Conservation (phyloP, 83 land plant species). For the Picea engelmannii region DNA sequence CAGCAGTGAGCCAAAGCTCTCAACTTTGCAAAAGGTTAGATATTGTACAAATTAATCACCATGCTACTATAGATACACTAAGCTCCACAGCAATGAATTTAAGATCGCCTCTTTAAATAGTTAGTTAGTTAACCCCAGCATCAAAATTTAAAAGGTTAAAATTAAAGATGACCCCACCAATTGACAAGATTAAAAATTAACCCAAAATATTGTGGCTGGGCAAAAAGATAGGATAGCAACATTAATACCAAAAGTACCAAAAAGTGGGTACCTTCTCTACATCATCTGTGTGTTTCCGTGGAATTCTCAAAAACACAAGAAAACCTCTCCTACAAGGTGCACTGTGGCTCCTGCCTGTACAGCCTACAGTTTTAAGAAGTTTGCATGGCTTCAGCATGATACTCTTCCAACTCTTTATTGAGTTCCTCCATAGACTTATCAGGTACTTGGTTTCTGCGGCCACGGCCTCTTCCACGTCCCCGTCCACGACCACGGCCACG, state of each 20-base stretch:
- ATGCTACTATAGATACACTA: no score
- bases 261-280: background rate
- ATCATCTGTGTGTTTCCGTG: background rate
- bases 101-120: no score
- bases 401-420: constrained; percentile 68
- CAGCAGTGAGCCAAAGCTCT: no score
- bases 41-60: no score
- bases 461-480: constrained; percentile 43
- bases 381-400: constrained; percentile 77
- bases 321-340: background rate
- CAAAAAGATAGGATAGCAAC: no score
- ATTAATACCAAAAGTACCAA: background rate
- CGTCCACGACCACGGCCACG: constrained; percentile 38
- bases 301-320: background rate
- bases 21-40: no score
- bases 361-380: constrained; percentile 18
- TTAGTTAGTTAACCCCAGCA: no score
- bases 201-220: no score
- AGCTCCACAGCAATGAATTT: no score
- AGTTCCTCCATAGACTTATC: constrained; percentile 61
- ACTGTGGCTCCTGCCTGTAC: background rate
- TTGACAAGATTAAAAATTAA: no score
- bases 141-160: no score
- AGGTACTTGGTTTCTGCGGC: constrained; percentile 37
- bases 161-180: no score